Evolutionary conservation across 768 basidiomycete species (phyloP).

Genomic region (Leccinum disarticulatum): DNA sequence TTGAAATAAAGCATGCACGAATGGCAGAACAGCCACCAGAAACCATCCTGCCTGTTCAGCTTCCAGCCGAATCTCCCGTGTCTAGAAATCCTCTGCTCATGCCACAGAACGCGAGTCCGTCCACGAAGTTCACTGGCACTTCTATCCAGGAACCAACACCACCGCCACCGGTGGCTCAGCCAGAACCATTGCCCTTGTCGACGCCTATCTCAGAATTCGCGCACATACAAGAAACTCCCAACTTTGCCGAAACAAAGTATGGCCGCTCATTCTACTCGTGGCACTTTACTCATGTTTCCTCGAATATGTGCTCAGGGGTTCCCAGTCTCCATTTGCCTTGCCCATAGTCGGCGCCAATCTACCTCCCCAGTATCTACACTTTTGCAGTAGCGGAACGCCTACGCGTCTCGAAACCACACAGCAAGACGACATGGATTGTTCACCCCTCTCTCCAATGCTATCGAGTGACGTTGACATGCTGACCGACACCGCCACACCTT

Average conservation of each 20-base stretch:
- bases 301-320: not conserved
- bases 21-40: not conserved
- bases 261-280: not conserved
- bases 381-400: not conserved
- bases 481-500: constrained; percentile 1
- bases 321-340: not conserved
- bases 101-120: not conserved
- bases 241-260: not conserved
- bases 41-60: not conserved
- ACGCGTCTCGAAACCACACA: not conserved
- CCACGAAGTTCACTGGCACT: not conserved
- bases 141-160: not conserved
- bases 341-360: not conserved
- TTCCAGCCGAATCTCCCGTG: not conserved
- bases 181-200: not conserved
- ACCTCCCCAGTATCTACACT: not conserved
- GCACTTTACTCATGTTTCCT: not conserved
- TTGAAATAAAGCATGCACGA: not conserved
- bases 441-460: constrained; percentile 5
- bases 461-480: constrained; percentile 15
- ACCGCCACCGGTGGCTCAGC: not conserved
- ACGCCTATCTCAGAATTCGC: not conserved
- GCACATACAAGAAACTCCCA: not conserved
- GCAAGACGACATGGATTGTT: constrained; percentile 15
- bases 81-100: not conserved